phyloP scores from a whole-genome alignment of 2,329 filamentous ascomycete species.

The Venturia pyrina region DNA sequence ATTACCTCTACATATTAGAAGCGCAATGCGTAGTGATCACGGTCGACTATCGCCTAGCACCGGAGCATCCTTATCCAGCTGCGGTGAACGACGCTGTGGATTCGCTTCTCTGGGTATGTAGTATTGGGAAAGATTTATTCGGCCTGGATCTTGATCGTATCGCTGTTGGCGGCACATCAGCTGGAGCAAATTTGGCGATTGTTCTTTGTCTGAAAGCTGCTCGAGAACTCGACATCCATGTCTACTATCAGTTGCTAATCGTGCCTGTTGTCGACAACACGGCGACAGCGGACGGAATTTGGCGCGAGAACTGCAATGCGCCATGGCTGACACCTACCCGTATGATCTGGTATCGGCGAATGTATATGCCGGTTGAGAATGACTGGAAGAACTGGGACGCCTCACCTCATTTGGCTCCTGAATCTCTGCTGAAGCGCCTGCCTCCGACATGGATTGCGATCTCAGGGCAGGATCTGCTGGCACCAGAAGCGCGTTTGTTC shows the following conservation, averaged over 20 bases:
- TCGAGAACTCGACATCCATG: conserved; percentile 5
- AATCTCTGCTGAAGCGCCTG: conserved; percentile 17
- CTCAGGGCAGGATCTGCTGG: conserved; percentile 26
- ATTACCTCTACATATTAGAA: neutral
- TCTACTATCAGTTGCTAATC: conserved; percentile 19
- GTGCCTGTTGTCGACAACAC: conserved; percentile 28
- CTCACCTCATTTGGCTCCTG: conserved; percentile 21
- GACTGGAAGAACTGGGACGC: conserved; percentile 24
- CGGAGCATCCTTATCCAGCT: conserved; percentile 1
- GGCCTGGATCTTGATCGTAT: neutral
- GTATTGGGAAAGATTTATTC: neutral
- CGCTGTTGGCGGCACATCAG: neutral
- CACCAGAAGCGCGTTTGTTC: conserved; percentile 19
- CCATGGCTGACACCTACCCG: conserved; percentile 27
- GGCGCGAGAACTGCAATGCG: conserved; percentile 17
- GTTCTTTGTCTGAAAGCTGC: conserved; percentile 16
- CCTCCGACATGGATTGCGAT: conserved; percentile 25
- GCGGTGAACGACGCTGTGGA: conserved; percentile 1
- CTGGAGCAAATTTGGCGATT: conserved; percentile 15
- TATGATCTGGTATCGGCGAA: conserved; percentile 27
- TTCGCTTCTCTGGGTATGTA: neutral
- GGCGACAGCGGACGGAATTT: conserved; percentile 19
- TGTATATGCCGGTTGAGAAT: conserved; percentile 22
- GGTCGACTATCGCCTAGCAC: conserved; percentile 2
- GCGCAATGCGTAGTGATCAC: conserved; percentile 2